Evolutionary conservation across 495 filamentous ascomycete genomes (phyloP), one percentile per base, ranked within the genome.

Genomic region (Neurospora sublineolata): DNA sequence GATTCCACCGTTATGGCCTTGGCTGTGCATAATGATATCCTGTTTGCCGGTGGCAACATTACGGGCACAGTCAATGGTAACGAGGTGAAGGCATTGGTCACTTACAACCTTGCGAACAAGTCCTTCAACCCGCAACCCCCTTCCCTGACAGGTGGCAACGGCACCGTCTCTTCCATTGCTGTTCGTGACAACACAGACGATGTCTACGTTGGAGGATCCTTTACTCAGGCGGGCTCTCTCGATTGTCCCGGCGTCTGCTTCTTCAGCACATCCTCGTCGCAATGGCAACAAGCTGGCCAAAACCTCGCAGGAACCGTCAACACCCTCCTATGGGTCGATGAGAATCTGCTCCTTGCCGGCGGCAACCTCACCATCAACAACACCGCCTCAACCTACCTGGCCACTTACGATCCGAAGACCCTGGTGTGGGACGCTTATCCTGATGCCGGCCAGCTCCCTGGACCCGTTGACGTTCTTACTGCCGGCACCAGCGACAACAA

Each of bases 191-290:
- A 83, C 71, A 89, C 89, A 37, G 82, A 84, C 1, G 87, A 94
- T 46, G 85, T 99, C 39, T 99, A 92, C 78, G 89, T 98, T 38
- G 95, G 90, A 18, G 95, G 95, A 37, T 87, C 85, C 37, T 99
- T 98, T 75, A 83, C 87, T 3, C 84, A 85, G 11, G 96, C 94
- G 37, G 96, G 95, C n/a, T 88, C 90, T 11, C 86, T 97, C 30
- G 88, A 84, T 44, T 99, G 95, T 77, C 86, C 89, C 2, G 88
- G 87, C 58, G 87, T 99, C 27, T 99, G 95, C 81, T 83, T 90
- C 71, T 94, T 90, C 79, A 89, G 90, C 75, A 87, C 89, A 18
- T 76, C 83, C 3, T 83, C 80, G 8, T 86, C 84, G 6, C 90
- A 94, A 74, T 99, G 94, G 94, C 89, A 85, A 75, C 86, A 90